Conservation (phyloP, 805 yeast genomes). For the Candida khao-thaluensis region DNA sequence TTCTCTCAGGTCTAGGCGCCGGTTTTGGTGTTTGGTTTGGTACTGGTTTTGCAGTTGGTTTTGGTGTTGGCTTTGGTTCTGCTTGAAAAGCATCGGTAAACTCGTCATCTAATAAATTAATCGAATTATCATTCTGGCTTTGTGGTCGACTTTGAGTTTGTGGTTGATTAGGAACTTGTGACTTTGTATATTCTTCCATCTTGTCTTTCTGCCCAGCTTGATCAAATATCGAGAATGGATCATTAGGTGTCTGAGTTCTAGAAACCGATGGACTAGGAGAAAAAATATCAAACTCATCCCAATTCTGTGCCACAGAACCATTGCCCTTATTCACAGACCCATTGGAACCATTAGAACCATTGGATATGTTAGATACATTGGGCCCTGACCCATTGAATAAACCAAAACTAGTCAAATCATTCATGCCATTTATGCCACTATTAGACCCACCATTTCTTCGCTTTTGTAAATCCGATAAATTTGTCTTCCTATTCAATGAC, state of each 20-base stretch:
- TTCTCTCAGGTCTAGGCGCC: no score
- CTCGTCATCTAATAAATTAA: constrained; percentile 39
- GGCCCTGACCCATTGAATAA: neutral
- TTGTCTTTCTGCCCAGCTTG: no score
- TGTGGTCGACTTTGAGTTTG: neutral
- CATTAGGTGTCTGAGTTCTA: constrained; percentile 10
- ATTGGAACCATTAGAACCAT: constrained; percentile 1
- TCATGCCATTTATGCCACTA: neutral
- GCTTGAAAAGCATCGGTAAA: constrained; percentile 39
- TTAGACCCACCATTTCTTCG: constrained; percentile 2
- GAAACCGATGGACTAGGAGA: constrained; percentile 5
- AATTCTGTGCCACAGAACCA: no score
- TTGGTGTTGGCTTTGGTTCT: constrained; percentile 6
- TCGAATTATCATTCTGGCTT: neutral
- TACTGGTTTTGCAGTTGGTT: neutral
- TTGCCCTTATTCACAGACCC: neutral
- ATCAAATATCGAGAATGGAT: constrained; percentile 28
- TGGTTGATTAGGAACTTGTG: neutral
- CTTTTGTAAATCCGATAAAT: constrained; percentile 14
- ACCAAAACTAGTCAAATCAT: neutral
- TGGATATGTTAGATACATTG: no score
- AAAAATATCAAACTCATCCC: constrained; percentile 14
- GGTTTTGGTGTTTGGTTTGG: neutral
- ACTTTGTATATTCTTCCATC: no score
- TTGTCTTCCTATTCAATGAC: constrained; percentile 3